Conservation (phyloP, 2,329 filamentous ascomycete species). For the Aspergillus amoenus region DNA sequence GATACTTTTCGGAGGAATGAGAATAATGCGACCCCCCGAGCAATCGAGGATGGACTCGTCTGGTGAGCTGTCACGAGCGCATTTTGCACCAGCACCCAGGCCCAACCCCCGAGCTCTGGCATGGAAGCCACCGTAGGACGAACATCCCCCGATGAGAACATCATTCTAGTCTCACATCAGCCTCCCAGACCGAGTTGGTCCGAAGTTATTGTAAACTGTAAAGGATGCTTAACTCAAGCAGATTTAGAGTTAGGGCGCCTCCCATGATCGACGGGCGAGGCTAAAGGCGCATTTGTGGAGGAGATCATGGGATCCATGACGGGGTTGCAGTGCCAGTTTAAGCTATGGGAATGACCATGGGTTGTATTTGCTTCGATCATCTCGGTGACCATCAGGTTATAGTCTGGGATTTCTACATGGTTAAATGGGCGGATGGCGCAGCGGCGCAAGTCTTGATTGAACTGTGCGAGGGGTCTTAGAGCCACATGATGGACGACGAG, state of each 20-base stretch:
- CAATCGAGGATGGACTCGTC: conserved; percentile 1
- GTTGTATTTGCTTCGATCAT: conserved; percentile 8
- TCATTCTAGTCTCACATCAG: background rate
- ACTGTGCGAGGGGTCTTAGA: background rate
- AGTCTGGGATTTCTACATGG: background rate
- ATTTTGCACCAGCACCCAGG: background rate
- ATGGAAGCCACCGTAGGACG: conserved; percentile 10
- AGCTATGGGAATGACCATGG: conserved; percentile 5
- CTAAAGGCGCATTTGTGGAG: background rate
- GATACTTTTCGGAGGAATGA: background rate
- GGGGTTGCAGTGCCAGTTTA: conserved; percentile 8
- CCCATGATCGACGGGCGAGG: background rate
- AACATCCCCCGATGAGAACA: background rate
- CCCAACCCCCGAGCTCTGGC: background rate
- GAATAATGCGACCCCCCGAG: background rate
- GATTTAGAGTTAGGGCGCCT: background rate
- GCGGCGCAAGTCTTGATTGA: background rate
- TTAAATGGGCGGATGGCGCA: background rate
- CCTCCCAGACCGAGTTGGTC: background rate
- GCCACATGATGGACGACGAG: conserved; percentile 1
- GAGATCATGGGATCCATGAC: conserved; percentile 6
- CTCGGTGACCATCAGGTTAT: background rate
- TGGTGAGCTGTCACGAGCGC: conserved; percentile 11
- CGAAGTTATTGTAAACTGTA: background rate
- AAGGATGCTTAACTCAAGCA: background rate